These are phyloP conservation scores for Clavispora santaluciae DNA, from an alignment of 805 yeast species.

Conservation along the genomic window DNA sequence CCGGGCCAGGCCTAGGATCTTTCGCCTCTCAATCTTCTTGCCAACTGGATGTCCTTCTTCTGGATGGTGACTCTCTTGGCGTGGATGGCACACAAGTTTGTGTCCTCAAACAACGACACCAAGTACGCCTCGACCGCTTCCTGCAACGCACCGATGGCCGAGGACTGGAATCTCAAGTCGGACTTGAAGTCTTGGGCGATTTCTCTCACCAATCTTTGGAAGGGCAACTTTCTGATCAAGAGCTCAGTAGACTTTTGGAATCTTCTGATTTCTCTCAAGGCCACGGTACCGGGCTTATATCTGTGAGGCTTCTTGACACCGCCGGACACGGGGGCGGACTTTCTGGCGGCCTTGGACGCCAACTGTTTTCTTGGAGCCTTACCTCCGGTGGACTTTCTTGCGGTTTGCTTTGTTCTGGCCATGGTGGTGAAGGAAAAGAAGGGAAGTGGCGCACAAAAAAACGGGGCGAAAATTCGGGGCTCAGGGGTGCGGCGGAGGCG, in stretches of 20 bases:
- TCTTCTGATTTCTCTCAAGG: conserved; percentile 46
- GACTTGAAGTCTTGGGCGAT: conserved; percentile 45
- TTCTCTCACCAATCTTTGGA: conserved; percentile 46
- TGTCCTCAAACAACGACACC: conserved; percentile 44
- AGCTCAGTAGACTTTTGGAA: conserved; percentile 44
- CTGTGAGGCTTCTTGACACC: conserved; percentile 48
- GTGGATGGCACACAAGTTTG: conserved; percentile 47
- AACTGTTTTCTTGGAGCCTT: conserved; percentile 47
- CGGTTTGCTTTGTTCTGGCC: conserved; percentile 47
- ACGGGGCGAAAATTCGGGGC: conserved; percentile 1
- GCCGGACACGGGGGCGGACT: conserved; percentile 43
- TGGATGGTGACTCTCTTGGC: conserved; percentile 46
- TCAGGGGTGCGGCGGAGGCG: neutral
- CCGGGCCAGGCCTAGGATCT: conserved; percentile 36
- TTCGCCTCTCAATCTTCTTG: conserved; percentile 48
- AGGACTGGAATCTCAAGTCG: conserved; percentile 44
- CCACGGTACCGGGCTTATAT: conserved; percentile 48
- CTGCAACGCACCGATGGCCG: conserved; percentile 45
- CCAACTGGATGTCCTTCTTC: conserved; percentile 46
- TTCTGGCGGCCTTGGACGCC: conserved; percentile 47
- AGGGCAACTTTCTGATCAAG: conserved; percentile 44
- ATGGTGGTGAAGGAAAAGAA: conserved; percentile 12
- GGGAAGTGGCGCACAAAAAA: neutral
- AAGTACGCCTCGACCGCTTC: conserved; percentile 46
- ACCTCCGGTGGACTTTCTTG: conserved; percentile 47